Evolutionary conservation across 495 filamentous ascomycete genomes (phyloP).

Genomic region (Xanthoparmelia taractica): DNA sequence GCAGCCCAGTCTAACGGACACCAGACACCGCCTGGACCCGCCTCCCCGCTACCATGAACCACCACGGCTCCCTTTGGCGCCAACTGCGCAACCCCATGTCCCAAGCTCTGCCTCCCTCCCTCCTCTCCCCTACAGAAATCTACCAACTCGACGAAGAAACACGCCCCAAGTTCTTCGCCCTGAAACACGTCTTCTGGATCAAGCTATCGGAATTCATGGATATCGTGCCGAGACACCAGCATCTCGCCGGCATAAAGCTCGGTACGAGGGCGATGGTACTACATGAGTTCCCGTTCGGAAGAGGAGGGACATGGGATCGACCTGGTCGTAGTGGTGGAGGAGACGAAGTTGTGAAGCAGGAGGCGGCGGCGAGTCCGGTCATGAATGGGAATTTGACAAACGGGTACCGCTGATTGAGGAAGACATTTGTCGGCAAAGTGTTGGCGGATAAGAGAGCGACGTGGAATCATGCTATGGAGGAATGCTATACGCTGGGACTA

Average conservation of each 20-base stretch:
- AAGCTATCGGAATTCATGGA: conserved; percentile 71
- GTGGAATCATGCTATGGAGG: background rate
- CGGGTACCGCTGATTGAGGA: conserved; percentile 13
- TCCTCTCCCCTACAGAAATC: conserved; percentile 14
- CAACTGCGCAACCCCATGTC: conserved; percentile 45
- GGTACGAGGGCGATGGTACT: conserved; percentile 23
- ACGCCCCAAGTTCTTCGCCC: conserved; percentile 43
- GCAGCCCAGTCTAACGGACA: conserved; percentile 13
- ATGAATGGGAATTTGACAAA: conserved; percentile 19
- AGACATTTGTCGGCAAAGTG: background rate
- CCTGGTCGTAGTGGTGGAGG: conserved; percentile 9
- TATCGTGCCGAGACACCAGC: conserved; percentile 60
- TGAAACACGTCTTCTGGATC: conserved; percentile 67
- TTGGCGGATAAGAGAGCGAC: background rate
- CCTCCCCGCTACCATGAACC: conserved; percentile 39
- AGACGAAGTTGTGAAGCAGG: conserved; percentile 16
- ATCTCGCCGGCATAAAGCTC: conserved; percentile 49
- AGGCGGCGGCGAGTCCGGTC: conserved; percentile 11
- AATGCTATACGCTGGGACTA: background rate
- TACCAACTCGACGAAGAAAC: conserved; percentile 32
- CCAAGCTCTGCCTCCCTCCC: conserved; percentile 31
- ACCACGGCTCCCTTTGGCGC: conserved; percentile 47
- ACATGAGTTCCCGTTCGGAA: conserved; percentile 21
- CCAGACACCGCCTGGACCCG: conserved; percentile 63
- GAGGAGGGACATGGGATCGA: conserved; percentile 12